Evolutionary conservation across 1,139 yeast species (phyloP).

Genomic region (Yamadazyma oceani): DNA sequence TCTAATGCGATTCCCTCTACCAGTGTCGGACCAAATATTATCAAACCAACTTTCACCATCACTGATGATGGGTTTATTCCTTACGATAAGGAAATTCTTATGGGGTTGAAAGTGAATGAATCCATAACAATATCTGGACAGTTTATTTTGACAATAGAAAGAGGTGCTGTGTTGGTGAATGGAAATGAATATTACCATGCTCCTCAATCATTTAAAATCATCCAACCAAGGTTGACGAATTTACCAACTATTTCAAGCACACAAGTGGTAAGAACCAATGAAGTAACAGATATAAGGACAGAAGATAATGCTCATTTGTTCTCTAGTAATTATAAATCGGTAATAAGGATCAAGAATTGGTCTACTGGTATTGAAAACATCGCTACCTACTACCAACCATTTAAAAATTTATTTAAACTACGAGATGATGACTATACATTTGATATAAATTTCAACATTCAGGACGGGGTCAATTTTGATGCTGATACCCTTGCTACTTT

Average conservation of each 20-base stretch:
- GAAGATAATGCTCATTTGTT: constrained; percentile 34
- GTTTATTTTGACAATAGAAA: constrained; percentile 48
- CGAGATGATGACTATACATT: constrained; percentile 32
- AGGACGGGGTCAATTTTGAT: constrained; percentile 22
- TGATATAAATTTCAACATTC: constrained; percentile 29
- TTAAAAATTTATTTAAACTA: constrained; percentile 39
- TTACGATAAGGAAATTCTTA: constrained; percentile 26
- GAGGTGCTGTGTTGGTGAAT: constrained; percentile 63
- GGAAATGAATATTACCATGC: constrained; percentile 47
- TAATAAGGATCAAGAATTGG: constrained; percentile 38
- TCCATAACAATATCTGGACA: constrained; percentile 59
- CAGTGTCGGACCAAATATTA: constrained; percentile 5
- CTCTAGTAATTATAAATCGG: constrained; percentile 39
- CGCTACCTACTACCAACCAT: constrained; percentile 48
- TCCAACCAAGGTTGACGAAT: constrained; percentile 56
- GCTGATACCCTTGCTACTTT: constrained; percentile 3
- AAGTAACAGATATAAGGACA: constrained; percentile 23
- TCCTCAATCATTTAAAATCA: constrained; percentile 27
- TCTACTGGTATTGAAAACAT: constrained; percentile 49
- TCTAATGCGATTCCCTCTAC: constrained; percentile 7
- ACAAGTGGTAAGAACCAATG: constrained; percentile 36
- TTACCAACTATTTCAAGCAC: constrained; percentile 56
- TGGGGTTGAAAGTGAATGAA: constrained; percentile 51
- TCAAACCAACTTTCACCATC: constrained; percentile 32
- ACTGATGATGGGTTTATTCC: constrained; percentile 37